A percentile compares a stretch with the other conserved stretches of the same genome.
These are phyloP conservation scores for Alternaria burnsii DNA, from an alignment of 2,329 filamentous ascomycete genomes.

Conservation along the genomic window DNA sequence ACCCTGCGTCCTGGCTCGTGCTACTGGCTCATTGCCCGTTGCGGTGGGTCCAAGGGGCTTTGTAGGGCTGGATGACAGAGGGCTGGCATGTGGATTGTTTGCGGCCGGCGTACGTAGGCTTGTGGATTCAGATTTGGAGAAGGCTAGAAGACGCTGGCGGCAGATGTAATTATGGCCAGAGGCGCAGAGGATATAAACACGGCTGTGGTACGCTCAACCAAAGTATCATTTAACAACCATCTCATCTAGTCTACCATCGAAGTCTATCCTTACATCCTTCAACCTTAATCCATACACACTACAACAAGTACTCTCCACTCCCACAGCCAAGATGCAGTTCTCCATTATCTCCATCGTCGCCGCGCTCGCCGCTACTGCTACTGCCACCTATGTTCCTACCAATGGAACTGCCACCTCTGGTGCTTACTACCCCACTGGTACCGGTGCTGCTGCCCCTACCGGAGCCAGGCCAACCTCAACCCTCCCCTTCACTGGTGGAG, in stretches of 20 bases:
- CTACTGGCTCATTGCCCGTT: constrained; percentile 9
- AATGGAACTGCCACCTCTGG: constrained; percentile 36
- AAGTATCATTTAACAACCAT: constrained; percentile 1
- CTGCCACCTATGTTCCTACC: constrained; percentile 33
- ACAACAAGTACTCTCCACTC: constrained; percentile 9
- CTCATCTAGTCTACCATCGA: constrained; percentile 1
- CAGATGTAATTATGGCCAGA: constrained; percentile 1
- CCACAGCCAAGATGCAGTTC: constrained; percentile 42
- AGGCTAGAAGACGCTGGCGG: constrained; percentile 8
- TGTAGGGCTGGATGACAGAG: constrained; percentile 13
- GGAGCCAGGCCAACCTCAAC: constrained; percentile 27
- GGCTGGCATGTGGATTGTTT: constrained; percentile 22
- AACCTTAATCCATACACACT: background rate
- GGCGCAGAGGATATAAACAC: constrained; percentile 17
- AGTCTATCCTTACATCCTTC: background rate
- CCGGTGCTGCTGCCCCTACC: constrained; percentile 25
- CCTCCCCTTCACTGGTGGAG: constrained; percentile 41
- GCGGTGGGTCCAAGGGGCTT: constrained; percentile 11
- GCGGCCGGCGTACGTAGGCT: constrained; percentile 18
- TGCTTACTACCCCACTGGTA: constrained; percentile 38
- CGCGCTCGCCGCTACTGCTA: constrained; percentile 38
- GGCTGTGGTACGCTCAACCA: background rate
- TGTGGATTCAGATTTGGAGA: constrained; percentile 13
- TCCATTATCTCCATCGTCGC: constrained; percentile 36
- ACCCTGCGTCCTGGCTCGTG: constrained; percentile 5